Conservation (phyloP, 371 early-diverging fungal genomes). For the Globomyces sp. region DNA sequence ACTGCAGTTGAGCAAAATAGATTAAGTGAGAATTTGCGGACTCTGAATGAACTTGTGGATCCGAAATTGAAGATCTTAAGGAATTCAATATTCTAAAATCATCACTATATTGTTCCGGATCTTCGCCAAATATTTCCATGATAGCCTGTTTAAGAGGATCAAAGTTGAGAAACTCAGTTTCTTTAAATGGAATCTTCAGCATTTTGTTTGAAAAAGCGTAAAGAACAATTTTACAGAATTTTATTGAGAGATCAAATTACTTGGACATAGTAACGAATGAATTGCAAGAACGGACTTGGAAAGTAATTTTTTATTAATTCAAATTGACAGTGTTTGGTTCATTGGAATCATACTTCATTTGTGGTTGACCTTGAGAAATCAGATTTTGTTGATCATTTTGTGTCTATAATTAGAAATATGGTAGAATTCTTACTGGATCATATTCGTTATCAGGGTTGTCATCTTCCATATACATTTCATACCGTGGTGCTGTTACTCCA, state of each 20-base stretch:
- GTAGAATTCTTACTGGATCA: neutral
- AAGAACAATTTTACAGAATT: conserved; percentile 10
- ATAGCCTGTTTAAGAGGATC: neutral
- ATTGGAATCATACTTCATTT: no score
- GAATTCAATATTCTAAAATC: conserved; percentile 80
- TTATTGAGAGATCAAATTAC: neutral
- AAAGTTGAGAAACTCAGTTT: neutral
- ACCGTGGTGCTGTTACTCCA: conserved; percentile 12
- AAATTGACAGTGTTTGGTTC: no score
- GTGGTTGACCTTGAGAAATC: neutral
- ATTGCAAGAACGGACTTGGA: no score
- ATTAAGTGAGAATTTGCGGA: conserved; percentile 24
- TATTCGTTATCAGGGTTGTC: neutral
- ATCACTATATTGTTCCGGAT: conserved; percentile 81
- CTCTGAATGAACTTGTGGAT: conserved; percentile 64
- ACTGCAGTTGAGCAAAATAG: conserved; percentile 73
- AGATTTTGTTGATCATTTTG: neutral
- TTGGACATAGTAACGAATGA: neutral
- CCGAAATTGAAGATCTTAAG: conserved; percentile 69
- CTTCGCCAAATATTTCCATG: conserved; percentile 55
- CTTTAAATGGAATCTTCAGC: conserved; percentile 22
- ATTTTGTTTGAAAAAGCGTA: conserved; percentile 21
- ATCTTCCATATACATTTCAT: conserved; percentile 15
- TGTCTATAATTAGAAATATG: neutral
- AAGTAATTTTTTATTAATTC: no score